A percentile compares a stretch with the other conserved stretches of the same genome.
Evolutionary conservation across 176 grass and related monocot genomes (phyloP).

Genomic region (Triticum dicoccoides): DNA sequence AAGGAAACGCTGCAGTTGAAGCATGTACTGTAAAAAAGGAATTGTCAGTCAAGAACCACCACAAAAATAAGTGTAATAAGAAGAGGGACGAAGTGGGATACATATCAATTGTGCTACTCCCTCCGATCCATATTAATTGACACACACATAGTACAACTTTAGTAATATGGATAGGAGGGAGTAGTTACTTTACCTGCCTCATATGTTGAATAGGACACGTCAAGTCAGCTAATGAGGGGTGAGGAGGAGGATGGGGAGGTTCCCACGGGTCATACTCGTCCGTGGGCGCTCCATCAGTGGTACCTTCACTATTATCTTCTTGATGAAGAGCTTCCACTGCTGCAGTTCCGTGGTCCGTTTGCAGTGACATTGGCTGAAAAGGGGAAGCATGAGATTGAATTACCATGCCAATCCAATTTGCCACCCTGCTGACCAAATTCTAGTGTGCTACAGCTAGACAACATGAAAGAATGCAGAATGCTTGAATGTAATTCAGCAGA

Average conservation of each 20-base stretch:
- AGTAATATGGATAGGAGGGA: too few relatives aligned
- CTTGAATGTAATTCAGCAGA: neutral
- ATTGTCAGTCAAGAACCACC: neutral
- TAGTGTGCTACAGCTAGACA: too few relatives aligned
- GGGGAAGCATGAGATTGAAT: neutral
- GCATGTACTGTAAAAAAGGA: neutral
- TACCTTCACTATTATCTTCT: neutral
- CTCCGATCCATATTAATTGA: too few relatives aligned
- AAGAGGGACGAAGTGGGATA: neutral
- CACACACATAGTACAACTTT: too few relatives aligned
- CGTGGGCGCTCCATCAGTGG: neutral
- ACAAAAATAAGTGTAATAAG: neutral
- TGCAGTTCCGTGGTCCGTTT: neutral
- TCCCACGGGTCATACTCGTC: constrained; percentile 19
- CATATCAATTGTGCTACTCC: too few relatives aligned
- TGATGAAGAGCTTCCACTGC: neutral
- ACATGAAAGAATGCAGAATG: neutral
- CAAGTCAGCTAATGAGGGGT: neutral
- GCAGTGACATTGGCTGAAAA: neutral
- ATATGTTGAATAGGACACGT: neutral
- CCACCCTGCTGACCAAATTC: too few relatives aligned
- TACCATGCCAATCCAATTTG: neutral
- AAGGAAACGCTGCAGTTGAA: neutral
- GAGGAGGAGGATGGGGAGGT: constrained; percentile 13
- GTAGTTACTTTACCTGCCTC: neutral